Conservation (phyloP, 768 basidiomycete species). For the Vishniacozyma victoriae region DNA sequence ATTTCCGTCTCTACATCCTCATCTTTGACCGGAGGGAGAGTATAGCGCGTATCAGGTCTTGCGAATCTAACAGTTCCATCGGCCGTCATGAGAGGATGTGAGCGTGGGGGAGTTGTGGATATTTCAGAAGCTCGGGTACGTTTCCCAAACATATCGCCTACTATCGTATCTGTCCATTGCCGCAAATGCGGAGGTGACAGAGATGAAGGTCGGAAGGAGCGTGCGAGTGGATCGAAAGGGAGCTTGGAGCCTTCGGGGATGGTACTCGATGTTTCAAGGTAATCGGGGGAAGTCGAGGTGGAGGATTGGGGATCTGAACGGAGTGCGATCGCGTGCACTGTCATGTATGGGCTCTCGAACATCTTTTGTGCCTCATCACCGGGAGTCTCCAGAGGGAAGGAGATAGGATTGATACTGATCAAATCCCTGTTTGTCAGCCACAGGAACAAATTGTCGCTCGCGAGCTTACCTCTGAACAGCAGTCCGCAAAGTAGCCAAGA, state of each 20-base stretch:
- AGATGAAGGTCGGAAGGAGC: slow-evolving; percentile 6
- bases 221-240: slow-evolving; percentile 4
- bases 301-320: neutral
- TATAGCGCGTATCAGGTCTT: slow-evolving; percentile 8
- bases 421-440: neutral
- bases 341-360: slow-evolving; percentile 19
- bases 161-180: slow-evolving; percentile 31
- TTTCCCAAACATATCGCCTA: slow-evolving; percentile 44
- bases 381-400: neutral
- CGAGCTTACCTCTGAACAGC: slow-evolving; percentile 57
- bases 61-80: slow-evolving; percentile 7
- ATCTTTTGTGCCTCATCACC: neutral
- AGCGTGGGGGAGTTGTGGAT: slow-evolving; percentile 1
- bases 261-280: neutral
- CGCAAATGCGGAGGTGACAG: slow-evolving; percentile 14
- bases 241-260: neutral
- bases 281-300: neutral
- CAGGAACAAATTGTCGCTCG: slow-evolving; percentile 49
- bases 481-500: slow-evolving; percentile 63
- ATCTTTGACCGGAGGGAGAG: slow-evolving; percentile 16
- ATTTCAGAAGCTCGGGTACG: slow-evolving; percentile 1
- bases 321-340: slow-evolving; percentile 18
- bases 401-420: neutral
- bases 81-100: slow-evolving; percentile 9
- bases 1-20: slow-evolving; percentile 28